Percentiles rank a stretch among this genome's conserved stretches.
These are phyloP conservation scores for Colletotrichum siamense DNA, from an alignment of 2,329 filamentous ascomycete species.

Conservation along the genomic window DNA sequence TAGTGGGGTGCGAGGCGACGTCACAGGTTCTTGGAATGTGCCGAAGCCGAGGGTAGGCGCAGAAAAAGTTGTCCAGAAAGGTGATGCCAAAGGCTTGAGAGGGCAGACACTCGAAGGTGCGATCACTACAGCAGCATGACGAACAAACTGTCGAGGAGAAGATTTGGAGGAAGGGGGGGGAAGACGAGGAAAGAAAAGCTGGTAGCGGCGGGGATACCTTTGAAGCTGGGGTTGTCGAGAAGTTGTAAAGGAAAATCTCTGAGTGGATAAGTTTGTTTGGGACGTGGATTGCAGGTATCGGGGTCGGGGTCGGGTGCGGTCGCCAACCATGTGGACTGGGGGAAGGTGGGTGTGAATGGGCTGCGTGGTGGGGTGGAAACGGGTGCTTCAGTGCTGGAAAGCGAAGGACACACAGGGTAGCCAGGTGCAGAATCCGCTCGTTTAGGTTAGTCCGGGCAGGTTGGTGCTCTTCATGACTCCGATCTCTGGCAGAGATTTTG, in stretches of 20 bases:
- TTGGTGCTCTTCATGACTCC: slow-evolving; percentile 12
- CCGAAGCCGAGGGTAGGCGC: slow-evolving; percentile 19
- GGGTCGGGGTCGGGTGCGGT: slow-evolving; percentile 21
- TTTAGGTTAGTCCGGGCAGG: slow-evolving; percentile 2
- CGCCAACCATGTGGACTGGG: slow-evolving; percentile 11
- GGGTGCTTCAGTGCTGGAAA: neutral
- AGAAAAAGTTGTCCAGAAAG: neutral
- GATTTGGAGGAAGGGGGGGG: neutral
- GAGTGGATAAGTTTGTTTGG: slow-evolving; percentile 23
- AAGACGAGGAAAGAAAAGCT: slow-evolving; percentile 1
- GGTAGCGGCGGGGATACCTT: neutral
- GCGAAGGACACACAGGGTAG: neutral
- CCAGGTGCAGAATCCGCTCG: neutral
- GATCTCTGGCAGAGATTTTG: slow-evolving; percentile 11
- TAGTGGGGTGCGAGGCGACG: slow-evolving; percentile 21
- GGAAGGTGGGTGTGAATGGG: slow-evolving; percentile 8
- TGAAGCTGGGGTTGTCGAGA: slow-evolving; percentile 23
- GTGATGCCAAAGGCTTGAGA: neutral
- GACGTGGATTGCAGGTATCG: slow-evolving; percentile 11
- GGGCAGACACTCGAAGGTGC: slow-evolving; percentile 10
- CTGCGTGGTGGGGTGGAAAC: slow-evolving; percentile 4
- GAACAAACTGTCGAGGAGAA: slow-evolving; percentile 2
- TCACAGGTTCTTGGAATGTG: slow-evolving; percentile 14
- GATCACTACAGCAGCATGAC: slow-evolving; percentile 21
- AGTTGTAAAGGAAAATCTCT: slow-evolving; percentile 23